phyloP scores from a whole-genome alignment of 768 basidiomycete species.

The Hericium erinaceus region DNA sequence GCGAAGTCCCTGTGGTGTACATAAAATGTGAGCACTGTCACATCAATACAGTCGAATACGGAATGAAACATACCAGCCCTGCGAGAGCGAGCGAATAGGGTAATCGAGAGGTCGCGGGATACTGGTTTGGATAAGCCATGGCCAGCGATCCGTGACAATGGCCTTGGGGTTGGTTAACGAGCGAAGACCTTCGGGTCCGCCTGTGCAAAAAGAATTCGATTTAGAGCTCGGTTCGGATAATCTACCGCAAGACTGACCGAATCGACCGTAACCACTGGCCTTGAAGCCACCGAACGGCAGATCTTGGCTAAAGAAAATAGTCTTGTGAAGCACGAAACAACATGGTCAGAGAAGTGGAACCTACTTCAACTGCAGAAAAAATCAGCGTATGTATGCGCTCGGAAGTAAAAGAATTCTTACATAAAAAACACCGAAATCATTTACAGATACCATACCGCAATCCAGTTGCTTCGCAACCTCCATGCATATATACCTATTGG shows the following conservation, averaged over 20 bases:
- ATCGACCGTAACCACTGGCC: conserved; percentile 86
- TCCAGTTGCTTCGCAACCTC: conserved; percentile 75
- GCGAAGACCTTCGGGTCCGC: conserved; percentile 89
- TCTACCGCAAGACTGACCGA: conserved; percentile 42
- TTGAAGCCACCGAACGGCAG: conserved; percentile 94
- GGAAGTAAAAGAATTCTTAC: conserved; percentile 32
- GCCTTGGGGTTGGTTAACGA: conserved; percentile 84
- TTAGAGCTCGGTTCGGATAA: neutral
- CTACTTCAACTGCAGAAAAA: conserved; percentile 50
- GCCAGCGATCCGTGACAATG: conserved; percentile 80
- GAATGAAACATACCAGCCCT: conserved; percentile 56
- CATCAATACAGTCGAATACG: conserved; percentile 1
- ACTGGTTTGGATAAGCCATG: conserved; percentile 68
- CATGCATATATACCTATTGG: conserved; percentile 67
- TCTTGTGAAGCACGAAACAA: conserved; percentile 2
- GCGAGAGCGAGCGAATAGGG: conserved; percentile 61
- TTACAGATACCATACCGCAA: conserved; percentile 96
- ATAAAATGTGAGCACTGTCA: neutral
- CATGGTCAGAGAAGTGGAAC: conserved; percentile 18
- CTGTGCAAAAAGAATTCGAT: conserved; percentile 28
- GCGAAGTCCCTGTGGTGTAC: conserved; percentile 36
- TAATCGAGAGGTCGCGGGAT: conserved; percentile 87
- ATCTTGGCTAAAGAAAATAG: conserved; percentile 56
- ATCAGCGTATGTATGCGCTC: conserved; percentile 12
- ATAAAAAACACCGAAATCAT: conserved; percentile 89